These are phyloP conservation scores for Metarhizium robertsii DNA, from an alignment of 2,329 filamentous ascomycete species.

Conservation along the genomic window DNA sequence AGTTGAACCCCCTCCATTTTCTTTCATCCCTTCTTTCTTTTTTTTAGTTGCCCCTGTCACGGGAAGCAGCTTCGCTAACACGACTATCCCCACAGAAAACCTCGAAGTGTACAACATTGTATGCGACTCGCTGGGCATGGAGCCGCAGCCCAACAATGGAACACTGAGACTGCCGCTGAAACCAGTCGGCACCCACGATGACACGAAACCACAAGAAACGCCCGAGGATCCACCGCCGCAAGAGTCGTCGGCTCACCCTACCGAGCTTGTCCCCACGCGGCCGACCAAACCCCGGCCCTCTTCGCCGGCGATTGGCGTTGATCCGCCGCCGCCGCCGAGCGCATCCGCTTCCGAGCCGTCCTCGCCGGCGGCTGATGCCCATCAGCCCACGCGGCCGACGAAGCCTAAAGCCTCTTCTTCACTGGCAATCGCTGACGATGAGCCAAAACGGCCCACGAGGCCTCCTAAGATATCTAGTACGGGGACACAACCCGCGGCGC, in stretches of 20 bases:
- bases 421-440: neutral
- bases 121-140: slow-evolving; percentile 74
- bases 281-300: slow-evolving; percentile 5
- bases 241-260: neutral
- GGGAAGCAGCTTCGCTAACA: neutral
- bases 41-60: neutral
- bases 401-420: slow-evolving; percentile 3
- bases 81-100: slow-evolving; percentile 55
- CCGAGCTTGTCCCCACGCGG: neutral
- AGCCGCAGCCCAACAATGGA: slow-evolving; percentile 74
- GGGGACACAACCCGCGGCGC: neutral
- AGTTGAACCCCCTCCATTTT: slow-evolving; percentile 26
- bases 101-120: slow-evolving; percentile 91
- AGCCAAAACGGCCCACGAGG: neutral
- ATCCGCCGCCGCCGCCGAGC: neutral
- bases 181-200: slow-evolving; percentile 51
- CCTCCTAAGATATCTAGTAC: neutral
- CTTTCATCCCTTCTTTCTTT: too few relatives aligned
- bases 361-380: neutral
- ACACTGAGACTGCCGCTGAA: slow-evolving; percentile 66
- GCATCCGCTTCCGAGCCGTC: too few relatives aligned
- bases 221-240: slow-evolving; percentile 38
- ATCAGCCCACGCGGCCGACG: neutral
- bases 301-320: neutral
- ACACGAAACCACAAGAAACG: slow-evolving; percentile 36